These are phyloP conservation scores for Metarhizium rileyi DNA, from an alignment of 2,329 filamentous ascomycete genomes.

Conservation along the genomic window DNA sequence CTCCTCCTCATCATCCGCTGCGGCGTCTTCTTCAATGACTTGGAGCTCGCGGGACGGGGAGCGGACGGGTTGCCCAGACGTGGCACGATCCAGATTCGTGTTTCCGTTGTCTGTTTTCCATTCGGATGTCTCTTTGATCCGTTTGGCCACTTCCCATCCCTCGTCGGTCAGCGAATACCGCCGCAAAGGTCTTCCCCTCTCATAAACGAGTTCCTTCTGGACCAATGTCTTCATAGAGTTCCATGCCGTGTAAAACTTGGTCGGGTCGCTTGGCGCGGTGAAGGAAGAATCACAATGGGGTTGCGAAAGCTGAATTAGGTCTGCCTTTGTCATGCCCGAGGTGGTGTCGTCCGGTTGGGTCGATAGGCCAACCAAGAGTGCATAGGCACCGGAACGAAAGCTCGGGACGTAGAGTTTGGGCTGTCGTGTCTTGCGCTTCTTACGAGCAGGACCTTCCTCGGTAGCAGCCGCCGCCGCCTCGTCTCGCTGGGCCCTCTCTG, in stretches of 20 bases:
- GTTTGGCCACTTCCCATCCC: conserved; percentile 63
- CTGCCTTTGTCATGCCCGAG: conserved; percentile 52
- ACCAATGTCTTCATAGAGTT: conserved; percentile 69
- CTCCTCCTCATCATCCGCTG: conserved; percentile 11
- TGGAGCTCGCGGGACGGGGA: conserved; percentile 12
- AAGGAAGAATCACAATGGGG: conserved; percentile 66
- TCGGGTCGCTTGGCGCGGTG: conserved; percentile 54
- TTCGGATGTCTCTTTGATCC: conserved; percentile 47
- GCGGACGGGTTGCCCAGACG: background rate
- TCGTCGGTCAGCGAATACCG: conserved; percentile 66
- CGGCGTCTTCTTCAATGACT: background rate
- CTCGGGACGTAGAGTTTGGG: conserved; percentile 61
- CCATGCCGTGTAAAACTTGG: conserved; percentile 71
- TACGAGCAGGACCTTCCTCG: conserved; percentile 25
- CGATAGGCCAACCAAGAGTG: conserved; percentile 57
- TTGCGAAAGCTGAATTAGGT: conserved; percentile 61
- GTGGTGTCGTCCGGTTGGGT: conserved; percentile 43
- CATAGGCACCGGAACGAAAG: conserved; percentile 66
- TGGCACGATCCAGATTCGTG: background rate
- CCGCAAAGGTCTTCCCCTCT: conserved; percentile 56
- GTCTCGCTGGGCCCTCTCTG: conserved; percentile 16
- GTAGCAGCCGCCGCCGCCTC: conserved; percentile 27
- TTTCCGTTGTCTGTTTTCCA: conserved; percentile 18
- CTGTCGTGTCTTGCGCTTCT: conserved; percentile 47
- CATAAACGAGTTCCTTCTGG: conserved; percentile 64